Conservation (phyloP, 2,329 filamentous ascomycete genomes). For the Penicillium thymicola region DNA sequence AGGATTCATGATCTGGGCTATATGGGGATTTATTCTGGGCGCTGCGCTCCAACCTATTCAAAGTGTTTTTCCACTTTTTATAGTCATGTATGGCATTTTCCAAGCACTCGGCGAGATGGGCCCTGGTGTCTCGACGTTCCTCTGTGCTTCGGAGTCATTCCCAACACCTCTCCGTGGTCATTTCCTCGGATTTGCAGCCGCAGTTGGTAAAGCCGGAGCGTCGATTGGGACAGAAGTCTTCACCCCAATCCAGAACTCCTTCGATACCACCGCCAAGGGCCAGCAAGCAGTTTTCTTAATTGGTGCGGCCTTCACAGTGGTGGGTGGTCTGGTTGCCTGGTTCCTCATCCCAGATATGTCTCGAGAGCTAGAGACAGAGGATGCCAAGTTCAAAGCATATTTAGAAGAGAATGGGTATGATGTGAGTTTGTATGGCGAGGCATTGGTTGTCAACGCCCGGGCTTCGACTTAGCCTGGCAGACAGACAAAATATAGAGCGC, state of each 20-base stretch:
- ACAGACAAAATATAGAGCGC: neutral
- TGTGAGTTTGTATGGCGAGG: conserved; percentile 14
- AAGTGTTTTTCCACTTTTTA: conserved; percentile 49
- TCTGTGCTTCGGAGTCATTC: conserved; percentile 48
- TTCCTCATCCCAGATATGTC: conserved; percentile 48
- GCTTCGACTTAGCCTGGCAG: neutral
- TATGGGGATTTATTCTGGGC: conserved; percentile 51
- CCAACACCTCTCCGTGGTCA: conserved; percentile 50
- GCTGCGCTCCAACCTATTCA: conserved; percentile 48
- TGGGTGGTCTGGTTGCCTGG: conserved; percentile 46
- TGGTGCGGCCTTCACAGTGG: conserved; percentile 48
- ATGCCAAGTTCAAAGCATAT: conserved; percentile 46
- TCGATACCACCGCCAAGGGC: conserved; percentile 42
- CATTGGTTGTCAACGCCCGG: conserved; percentile 2
- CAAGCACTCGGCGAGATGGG: conserved; percentile 51
- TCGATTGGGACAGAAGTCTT: conserved; percentile 53
- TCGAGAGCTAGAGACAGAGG: conserved; percentile 44
- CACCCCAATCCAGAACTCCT: conserved; percentile 49
- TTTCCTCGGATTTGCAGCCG: conserved; percentile 49
- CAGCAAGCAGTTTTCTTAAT: conserved; percentile 52
- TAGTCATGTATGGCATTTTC: conserved; percentile 53
- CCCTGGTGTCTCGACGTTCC: conserved; percentile 44
- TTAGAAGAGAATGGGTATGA: conserved; percentile 45
- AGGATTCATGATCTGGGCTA: conserved; percentile 46
- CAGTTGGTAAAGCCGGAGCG: conserved; percentile 50